Conservation (phyloP, 1,284 basidiomycete species). For the Earliella scabrosa region DNA sequence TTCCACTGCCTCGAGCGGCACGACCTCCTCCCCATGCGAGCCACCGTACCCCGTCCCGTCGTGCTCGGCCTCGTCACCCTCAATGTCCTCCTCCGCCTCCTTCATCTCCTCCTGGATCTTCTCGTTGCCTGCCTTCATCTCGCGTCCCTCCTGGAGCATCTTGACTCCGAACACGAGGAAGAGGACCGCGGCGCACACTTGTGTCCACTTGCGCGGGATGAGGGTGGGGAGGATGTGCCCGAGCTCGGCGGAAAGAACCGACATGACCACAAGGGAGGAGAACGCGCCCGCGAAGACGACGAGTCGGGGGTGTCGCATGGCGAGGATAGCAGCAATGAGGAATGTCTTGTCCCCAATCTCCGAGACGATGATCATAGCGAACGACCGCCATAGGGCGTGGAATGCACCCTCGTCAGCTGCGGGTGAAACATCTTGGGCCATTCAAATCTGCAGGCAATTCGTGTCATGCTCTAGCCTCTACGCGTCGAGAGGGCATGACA, state of each 20-base stretch:
- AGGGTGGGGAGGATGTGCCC: conserved; percentile 86
- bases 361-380: conserved; percentile 88
- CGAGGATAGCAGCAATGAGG: conserved; percentile 95
- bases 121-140: conserved; percentile 76
- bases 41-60: conserved; percentile 44
- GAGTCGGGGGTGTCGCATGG: conserved; percentile 89
- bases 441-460: conserved; percentile 18
- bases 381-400: conserved; percentile 73
- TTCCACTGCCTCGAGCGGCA: conserved; percentile 66
- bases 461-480: neutral
- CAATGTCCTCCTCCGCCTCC: conserved; percentile 90
- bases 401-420: conserved; percentile 41
- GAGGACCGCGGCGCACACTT: conserved; percentile 76
- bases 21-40: conserved; percentile 42
- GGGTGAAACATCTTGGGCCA: conserved; percentile 28
- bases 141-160: conserved; percentile 82
- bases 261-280: conserved; percentile 90
- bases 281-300: conserved; percentile 93
- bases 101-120: conserved; percentile 93
- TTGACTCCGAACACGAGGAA: conserved; percentile 89
- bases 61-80: conserved; percentile 62
- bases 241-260: conserved; percentile 85
- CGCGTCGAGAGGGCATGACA: too few relatives aligned
- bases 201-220: conserved; percentile 82
- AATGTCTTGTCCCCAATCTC: conserved; percentile 99